Evolutionary conservation across 2,329 filamentous ascomycete species (phyloP).

Genomic region (Fusarium beomiforme): DNA sequence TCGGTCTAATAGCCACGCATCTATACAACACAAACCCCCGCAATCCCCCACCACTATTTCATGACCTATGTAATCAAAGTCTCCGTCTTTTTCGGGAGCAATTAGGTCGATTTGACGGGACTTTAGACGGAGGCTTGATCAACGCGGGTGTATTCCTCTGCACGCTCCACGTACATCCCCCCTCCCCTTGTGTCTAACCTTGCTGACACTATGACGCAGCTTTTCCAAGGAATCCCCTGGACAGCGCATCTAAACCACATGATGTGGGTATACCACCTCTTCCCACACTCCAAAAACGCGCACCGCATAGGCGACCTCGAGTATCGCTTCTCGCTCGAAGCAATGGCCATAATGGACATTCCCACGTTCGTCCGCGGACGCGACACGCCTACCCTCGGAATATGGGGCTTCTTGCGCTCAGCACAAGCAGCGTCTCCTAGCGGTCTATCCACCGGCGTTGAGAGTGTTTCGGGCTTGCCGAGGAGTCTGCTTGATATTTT

Average conservation of each 20-base stretch:
- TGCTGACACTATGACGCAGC: background rate
- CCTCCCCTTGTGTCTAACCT: too few species aligned
- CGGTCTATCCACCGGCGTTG: slow-evolving; percentile 19
- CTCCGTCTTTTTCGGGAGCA: slow-evolving; percentile 21
- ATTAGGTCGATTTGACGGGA: slow-evolving; percentile 3
- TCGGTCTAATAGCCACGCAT: slow-evolving; percentile 19
- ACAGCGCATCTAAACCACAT: slow-evolving; percentile 24
- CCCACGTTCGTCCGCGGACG: slow-evolving; percentile 34
- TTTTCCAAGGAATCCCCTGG: slow-evolving; percentile 33
- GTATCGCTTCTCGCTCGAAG: slow-evolving; percentile 13
- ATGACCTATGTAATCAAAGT: slow-evolving; percentile 19
- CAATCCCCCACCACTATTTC: background rate
- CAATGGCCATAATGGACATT: slow-evolving; percentile 36
- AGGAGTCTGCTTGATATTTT: slow-evolving; percentile 43
- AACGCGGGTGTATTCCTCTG: slow-evolving; percentile 23
- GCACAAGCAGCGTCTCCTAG: background rate
- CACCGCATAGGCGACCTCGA: background rate
- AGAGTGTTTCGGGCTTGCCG: slow-evolving; percentile 42
- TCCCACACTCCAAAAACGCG: slow-evolving; percentile 6
- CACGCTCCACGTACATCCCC: slow-evolving; percentile 17
- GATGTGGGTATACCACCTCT: slow-evolving; percentile 28
- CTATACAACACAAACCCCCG: slow-evolving; percentile 15
- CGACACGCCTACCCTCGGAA: slow-evolving; percentile 8
- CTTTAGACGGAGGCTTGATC: slow-evolving; percentile 4
- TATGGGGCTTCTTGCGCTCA: slow-evolving; percentile 18